Evolutionary conservation across 768 basidiomycete species (phyloP).

Genomic region (Tephrocybe sp.): DNA sequence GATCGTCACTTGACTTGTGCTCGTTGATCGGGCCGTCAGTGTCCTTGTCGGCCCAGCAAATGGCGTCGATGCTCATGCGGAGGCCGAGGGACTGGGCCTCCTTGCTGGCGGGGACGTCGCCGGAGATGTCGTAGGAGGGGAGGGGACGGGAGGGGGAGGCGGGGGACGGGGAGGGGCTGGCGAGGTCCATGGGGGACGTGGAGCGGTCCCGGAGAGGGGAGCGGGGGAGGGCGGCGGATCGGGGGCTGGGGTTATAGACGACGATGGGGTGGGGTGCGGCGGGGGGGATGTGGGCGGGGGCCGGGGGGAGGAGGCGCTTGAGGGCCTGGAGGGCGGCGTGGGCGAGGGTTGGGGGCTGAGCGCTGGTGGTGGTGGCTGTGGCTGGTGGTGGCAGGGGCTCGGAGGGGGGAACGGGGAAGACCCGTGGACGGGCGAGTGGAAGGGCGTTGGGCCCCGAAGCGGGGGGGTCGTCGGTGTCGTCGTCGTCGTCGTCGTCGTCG

Average conservation of each 20-base stretch:
- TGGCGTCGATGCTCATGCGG: too few species aligned
- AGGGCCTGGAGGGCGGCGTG: not conserved
- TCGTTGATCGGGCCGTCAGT: too few species aligned
- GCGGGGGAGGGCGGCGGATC: not conserved
- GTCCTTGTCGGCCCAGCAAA: too few species aligned
- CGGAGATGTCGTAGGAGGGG: too few species aligned
- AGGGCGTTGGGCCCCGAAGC: slow-evolving; percentile 24
- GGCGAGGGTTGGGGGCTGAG: not conserved
- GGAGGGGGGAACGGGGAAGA: too few species aligned
- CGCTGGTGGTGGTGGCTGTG: too few species aligned
- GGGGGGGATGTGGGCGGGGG: not conserved
- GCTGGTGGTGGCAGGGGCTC: too few species aligned
- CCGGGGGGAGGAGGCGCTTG: not conserved
- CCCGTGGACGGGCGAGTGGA: slow-evolving; percentile 14
- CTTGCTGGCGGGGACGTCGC: too few species aligned
- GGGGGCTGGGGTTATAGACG: not conserved
- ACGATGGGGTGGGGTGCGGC: not conserved
- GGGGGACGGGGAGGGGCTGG: slow-evolving; percentile 36
- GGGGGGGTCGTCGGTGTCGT: slow-evolving; percentile 47
- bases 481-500: slow-evolving; percentile 35
- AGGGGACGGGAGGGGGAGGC: slow-evolving; percentile 6
- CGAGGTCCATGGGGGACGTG: slow-evolving; percentile 49
- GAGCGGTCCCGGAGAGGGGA: slow-evolving; percentile 30
- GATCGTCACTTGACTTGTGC: too few species aligned
- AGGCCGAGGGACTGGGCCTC: too few species aligned